Evolutionary conservation across 1,284 basidiomycete species (phyloP).

Genomic region (Ceratobasidium sp.): DNA sequence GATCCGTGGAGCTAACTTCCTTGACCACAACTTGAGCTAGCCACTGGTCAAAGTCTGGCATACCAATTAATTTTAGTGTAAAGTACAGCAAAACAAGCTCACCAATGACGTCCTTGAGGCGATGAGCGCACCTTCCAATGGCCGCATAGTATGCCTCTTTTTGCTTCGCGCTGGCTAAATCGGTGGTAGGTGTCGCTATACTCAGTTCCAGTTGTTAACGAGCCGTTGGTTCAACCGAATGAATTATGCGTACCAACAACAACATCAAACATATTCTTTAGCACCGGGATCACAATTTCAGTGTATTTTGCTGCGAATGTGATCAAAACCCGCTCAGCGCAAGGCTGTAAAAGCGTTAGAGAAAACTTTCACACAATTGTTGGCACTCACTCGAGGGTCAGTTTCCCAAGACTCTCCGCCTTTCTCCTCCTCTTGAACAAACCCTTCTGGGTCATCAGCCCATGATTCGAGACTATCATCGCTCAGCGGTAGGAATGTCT

Average conservation of each 20-base stretch:
- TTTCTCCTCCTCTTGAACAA: constrained; percentile 83
- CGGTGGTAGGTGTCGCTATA: constrained; percentile 52
- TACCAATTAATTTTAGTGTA: not conserved
- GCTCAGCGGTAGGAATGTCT: constrained; percentile 82
- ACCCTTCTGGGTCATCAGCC: constrained; percentile 87
- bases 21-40: constrained; percentile 61
- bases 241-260: constrained; percentile 57
- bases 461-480: constrained; percentile 78
- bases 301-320: constrained; percentile 77
- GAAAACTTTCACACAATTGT: not conserved
- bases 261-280: constrained; percentile 63
- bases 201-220: not conserved
- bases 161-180: constrained; percentile 70
- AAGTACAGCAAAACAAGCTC: not conserved
- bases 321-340: constrained; percentile 85
- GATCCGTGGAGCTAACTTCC: constrained; percentile 64
- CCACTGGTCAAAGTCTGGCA: constrained; percentile 68
- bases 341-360: constrained; percentile 62
- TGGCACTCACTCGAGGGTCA: constrained; percentile 73
- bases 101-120: constrained; percentile 64
- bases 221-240: not conserved
- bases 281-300: constrained; percentile 73
- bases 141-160: constrained; percentile 91
- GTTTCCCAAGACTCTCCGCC: constrained; percentile 89
- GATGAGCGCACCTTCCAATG: constrained; percentile 77